These are phyloP conservation scores for Fallopia convolvulus DNA, from an alignment of 148 eudicot species.

Conservation along the genomic window DNA sequence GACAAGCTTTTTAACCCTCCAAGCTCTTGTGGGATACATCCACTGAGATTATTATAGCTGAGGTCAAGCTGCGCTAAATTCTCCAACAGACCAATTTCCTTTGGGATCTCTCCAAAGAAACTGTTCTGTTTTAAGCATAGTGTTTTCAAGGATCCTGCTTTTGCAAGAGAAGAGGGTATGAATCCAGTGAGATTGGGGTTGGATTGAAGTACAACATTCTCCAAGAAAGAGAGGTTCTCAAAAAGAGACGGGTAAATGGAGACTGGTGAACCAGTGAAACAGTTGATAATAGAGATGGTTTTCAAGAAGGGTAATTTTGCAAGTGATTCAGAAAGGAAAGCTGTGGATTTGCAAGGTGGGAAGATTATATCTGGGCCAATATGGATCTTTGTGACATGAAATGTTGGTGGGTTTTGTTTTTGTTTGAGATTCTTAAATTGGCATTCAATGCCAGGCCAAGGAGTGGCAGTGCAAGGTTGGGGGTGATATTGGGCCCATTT, in stretches of 20 bases:
- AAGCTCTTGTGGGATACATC: slow-evolving; percentile 34
- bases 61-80: slow-evolving; percentile 44
- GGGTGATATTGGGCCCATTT: slow-evolving; percentile 40
- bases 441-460: slow-evolving; percentile 55
- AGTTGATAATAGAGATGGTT: slow-evolving; percentile 38
- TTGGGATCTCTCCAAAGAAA: slow-evolving; percentile 35
- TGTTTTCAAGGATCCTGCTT: slow-evolving; percentile 17
- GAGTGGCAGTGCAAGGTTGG: slow-evolving; percentile 43
- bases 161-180: slow-evolving; percentile 17
- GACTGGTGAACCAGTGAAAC: slow-evolving; percentile 29
- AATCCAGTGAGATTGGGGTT: too few relatives aligned
- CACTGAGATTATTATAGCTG: slow-evolving; percentile 36
- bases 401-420: slow-evolving; percentile 19
- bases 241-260: slow-evolving; percentile 3
- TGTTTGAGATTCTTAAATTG: slow-evolving; percentile 19
- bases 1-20: slow-evolving; percentile 28
- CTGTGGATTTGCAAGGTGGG: slow-evolving; percentile 36
- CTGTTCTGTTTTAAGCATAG: slow-evolving; percentile 33
- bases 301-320: slow-evolving; percentile 36
- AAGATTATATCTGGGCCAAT: slow-evolving; percentile 34
- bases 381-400: slow-evolving; percentile 47
- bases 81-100: slow-evolving; percentile 25
- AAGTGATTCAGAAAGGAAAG: slow-evolving; percentile 26
- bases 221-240: too few relatives aligned
- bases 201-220: too few relatives aligned